phyloP scores from a whole-genome alignment of 495 filamentous ascomycete genomes.

The Xanthoparmelia taractica region DNA sequence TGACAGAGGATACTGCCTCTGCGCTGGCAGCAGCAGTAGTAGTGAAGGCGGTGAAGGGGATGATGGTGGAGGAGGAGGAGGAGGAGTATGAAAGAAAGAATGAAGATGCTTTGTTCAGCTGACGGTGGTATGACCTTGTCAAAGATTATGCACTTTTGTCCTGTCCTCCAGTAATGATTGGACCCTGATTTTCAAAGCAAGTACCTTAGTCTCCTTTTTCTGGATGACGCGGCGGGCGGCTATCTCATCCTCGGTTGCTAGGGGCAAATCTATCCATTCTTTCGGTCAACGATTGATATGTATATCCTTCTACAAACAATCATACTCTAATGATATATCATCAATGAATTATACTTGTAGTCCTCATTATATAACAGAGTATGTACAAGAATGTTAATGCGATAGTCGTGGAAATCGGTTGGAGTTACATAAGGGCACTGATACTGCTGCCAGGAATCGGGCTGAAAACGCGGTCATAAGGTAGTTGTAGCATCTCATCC shows the following conservation, averaged over 20 bases:
- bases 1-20: background rate
- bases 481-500: background rate
- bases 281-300: background rate
- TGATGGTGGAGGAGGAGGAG: background rate
- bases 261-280: too few relatives aligned
- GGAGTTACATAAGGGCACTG: background rate
- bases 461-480: background rate
- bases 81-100: background rate
- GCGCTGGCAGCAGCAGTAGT: background rate
- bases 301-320: too few relatives aligned
- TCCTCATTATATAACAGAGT: too few relatives aligned
- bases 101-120: constrained; percentile 3
- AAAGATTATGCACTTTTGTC: too few relatives aligned
- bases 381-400: too few relatives aligned
- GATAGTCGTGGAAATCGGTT: background rate
- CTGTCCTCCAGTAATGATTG: too few relatives aligned
- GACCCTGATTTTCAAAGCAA: too few relatives aligned
- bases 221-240: constrained; percentile 15
- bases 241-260: constrained; percentile 11
- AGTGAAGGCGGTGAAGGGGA: background rate
- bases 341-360: too few relatives aligned
- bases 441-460: too few relatives aligned
- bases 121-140: background rate
- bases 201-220: background rate
- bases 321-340: too few relatives aligned